Conservation (phyloP, 108 stramenopile genomes). For the Pseudonitzschia multistriata region DNA sequence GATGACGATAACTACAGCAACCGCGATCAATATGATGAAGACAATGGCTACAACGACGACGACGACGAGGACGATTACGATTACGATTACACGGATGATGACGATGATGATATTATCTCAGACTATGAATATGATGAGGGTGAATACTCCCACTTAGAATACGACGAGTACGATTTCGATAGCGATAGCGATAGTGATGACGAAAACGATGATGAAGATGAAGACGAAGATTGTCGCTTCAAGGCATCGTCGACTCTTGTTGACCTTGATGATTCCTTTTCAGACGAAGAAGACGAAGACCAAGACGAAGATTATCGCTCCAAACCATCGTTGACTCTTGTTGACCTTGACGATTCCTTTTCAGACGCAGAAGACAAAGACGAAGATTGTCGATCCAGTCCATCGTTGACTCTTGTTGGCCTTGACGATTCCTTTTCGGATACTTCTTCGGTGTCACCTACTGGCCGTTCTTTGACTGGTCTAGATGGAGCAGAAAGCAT, state of each 20-base stretch:
- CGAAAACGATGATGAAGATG: neutral
- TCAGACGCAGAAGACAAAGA: neutral
- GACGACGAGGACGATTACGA: neutral
- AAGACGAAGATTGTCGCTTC: neutral
- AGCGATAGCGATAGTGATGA: neutral
- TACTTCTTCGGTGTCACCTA: too few relatives aligned
- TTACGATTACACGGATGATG: too few relatives aligned
- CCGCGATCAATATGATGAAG: neutral
- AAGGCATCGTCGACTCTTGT: neutral
- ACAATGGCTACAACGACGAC: neutral
- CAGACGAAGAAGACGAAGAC: neutral
- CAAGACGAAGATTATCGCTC: neutral
- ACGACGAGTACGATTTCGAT: neutral
- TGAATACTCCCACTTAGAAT: neutral
- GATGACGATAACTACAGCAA: too few relatives aligned
- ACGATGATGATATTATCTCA: too few relatives aligned
- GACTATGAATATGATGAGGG: too few relatives aligned
- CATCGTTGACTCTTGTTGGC: neutral
- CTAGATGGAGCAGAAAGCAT: too few relatives aligned
- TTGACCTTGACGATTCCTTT: neutral
- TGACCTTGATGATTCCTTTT: neutral
- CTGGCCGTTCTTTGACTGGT: too few relatives aligned
- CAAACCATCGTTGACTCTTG: neutral
- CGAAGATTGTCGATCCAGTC: neutral
- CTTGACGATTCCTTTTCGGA: neutral